phyloP scores from a whole-genome alignment of 345 rosid genomes.

The Passiflora organensis region DNA sequence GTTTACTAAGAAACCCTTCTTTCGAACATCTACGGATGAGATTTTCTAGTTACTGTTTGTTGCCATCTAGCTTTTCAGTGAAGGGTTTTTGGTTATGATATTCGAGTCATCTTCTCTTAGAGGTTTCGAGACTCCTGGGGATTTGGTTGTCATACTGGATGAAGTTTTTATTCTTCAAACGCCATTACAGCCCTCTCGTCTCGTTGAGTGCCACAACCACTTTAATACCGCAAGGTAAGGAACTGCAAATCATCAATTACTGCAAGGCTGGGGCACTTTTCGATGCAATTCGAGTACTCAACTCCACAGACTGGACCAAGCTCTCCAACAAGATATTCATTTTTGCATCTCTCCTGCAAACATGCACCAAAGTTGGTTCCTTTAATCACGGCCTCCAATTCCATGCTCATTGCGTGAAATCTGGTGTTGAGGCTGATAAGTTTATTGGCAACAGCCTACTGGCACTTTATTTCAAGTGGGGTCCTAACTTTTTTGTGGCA shows the following conservation, averaged over 20 bases:
- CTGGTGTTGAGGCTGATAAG: slow-evolving; percentile 68
- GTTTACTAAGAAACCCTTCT: too few relatives aligned
- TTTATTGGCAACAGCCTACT: slow-evolving; percentile 81
- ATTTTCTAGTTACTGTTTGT: too few relatives aligned
- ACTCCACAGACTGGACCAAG: slow-evolving; percentile 25
- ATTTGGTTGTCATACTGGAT: slow-evolving; percentile 15
- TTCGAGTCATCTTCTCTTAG: too few relatives aligned
- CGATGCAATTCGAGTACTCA: slow-evolving; percentile 53
- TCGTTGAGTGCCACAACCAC: slow-evolving; percentile 15
- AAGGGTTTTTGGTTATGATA: too few relatives aligned
- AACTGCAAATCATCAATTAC: slow-evolving; percentile 35
- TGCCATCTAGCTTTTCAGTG: too few relatives aligned
- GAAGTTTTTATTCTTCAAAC: slow-evolving; percentile 36
- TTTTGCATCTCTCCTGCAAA: slow-evolving; percentile 70
- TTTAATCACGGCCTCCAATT: slow-evolving; percentile 65
- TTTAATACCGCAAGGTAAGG: slow-evolving; percentile 19
- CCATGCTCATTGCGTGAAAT: slow-evolving; percentile 67
- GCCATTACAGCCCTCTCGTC: slow-evolving; percentile 36
- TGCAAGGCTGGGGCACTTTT: slow-evolving; percentile 53
- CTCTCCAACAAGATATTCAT: slow-evolving; percentile 44
- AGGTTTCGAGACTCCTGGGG: too few relatives aligned
- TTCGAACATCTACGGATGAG: too few relatives aligned
- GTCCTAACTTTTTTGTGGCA: slow-evolving; percentile 49
- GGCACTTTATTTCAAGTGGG: slow-evolving; percentile 65
- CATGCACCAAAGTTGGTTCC: slow-evolving; percentile 48